Evolutionary conservation across 352 stramenopile genomes (phyloP), one percentile per base, ranked within the genome.

Genomic region (Pythium brassicae): DNA sequence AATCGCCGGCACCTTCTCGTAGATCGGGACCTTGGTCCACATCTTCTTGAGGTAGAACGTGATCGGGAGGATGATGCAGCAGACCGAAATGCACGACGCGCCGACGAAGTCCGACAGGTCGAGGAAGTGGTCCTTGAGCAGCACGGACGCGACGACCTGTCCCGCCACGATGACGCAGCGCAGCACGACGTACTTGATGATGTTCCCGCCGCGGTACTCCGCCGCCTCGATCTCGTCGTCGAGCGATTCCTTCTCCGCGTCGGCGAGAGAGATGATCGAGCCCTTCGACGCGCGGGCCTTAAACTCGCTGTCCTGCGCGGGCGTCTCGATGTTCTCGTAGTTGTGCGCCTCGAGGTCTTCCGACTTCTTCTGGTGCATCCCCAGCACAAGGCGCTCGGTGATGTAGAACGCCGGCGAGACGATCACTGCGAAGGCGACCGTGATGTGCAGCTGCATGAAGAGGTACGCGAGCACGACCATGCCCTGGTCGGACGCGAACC

Each of bases 331-430:
- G 6, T 25, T 23, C 15, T 50, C 19, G 57, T 59, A 59, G 50
- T 53, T 44, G 60, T 68, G n/a, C 10, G 54, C 29, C 44, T 68
- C 60, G 2, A 65, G 22, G 43, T 74, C 63, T 8, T 66, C 54
- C 2, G 23, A 2, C 47, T 69, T 63, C 27, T 51, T 42, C 55
- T 83, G 62, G 69, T 89, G 79, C 72, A 89, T 85, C 42, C 78
- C 76, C 5, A 89, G 55, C 23, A 89, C 47, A 0, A 84, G 47
- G 58, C 78, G 76, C 55, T 89, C 78, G 15, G 69, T 53, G 42
- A 86, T 74, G 71, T 69, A 89, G 57, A 87, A 79, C 10, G 74
- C 68, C 19, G 77, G 77, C 44, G 71, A 64, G 55, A 83, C 63
- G 7, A 86, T 64, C 17, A 80, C 74, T n/a, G 70, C 69, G 63